phyloP scores from a whole-genome alignment of 257 asterid species.

The Ilex aquifolium region DNA sequence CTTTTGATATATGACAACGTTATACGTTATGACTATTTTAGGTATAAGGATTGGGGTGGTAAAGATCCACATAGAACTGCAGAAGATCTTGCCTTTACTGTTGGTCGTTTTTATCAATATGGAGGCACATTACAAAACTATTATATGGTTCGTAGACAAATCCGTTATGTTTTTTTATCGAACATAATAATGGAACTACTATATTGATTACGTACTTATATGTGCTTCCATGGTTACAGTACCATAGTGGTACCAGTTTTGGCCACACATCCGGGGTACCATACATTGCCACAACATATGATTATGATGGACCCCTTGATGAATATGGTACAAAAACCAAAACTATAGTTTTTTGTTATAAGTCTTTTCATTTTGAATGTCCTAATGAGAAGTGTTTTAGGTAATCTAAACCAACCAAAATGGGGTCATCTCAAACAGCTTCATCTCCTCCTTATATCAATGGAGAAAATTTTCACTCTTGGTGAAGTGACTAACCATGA shows the following conservation, averaged over 20 bases:
- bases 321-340: slow-evolving; percentile 28
- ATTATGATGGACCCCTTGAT: slow-evolving; percentile 43
- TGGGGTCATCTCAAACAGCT: slow-evolving; percentile 39
- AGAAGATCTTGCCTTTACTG: neutral
- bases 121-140: neutral
- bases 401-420: slow-evolving; percentile 38
- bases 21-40: no score
- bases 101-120: neutral
- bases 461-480: slow-evolving; percentile 30
- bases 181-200: no score
- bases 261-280: slow-evolving; percentile 39
- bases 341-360: no score
- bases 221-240: slow-evolving; percentile 6
- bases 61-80: neutral
- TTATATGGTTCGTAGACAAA: neutral
- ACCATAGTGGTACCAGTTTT: slow-evolving; percentile 46
- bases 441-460: slow-evolving; percentile 22
- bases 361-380: neutral
- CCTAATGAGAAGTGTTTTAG: slow-evolving; percentile 4
- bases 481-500: slow-evolving; percentile 25
- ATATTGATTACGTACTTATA: neutral
- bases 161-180: neutral
- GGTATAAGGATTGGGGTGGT: neutral
- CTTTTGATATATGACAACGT: neutral
- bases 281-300: slow-evolving; percentile 33